Base-by-base conservation (phyloP, 2,329 filamentous ascomycete species). In the Zymoseptoria brevis region DNA sequence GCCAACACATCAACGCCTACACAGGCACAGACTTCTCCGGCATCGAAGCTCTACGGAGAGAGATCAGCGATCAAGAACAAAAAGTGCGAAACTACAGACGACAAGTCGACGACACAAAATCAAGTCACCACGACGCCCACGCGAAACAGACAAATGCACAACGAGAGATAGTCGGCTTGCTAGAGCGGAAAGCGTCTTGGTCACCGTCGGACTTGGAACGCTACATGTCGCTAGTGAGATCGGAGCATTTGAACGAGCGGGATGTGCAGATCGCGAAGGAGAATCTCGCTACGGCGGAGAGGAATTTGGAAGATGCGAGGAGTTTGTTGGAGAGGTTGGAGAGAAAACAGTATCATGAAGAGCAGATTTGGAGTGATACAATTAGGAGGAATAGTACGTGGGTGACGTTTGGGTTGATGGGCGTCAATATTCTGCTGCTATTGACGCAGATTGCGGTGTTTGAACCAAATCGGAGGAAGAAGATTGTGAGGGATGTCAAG, bases 341-440 rank as follows among this genome's bases (percentile, higher is more conserved):
- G 67, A 79, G 96, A 55, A 88, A 88, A 62, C 85, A 95, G 61
- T 99, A 99, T 75, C 94, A 99, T 74, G 94, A 99, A 76, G 94
- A 99, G 78, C 94, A 99, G 77, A 95, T 99, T 58, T 99, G 94
- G 94, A 96, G 90, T 71, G 94, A 99, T 73, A 93, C 96, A 68
- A 99, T 99, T 72, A 83, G 94, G 41, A 82, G 94, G 65, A 96
- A 96, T 80, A 94, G 89, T 73, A 99, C 94, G 0, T 99, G 94
- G 94, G 93, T 95, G 41, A 99, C 94, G 0, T 97, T 95, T 86
- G 94, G 93, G 0, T 78, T 99, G 62, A 99, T 99, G 94, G 93
- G 93, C 22, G 84, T 97, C 70, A 99, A 99, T 72, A 89, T 97
- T 30, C 73, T 97, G 62, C 76, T 99, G 53, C 90, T 99, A 71